Evolutionary conservation across 352 stramenopile genomes (phyloP).

Genomic region (Phytophthora vignae): DNA sequence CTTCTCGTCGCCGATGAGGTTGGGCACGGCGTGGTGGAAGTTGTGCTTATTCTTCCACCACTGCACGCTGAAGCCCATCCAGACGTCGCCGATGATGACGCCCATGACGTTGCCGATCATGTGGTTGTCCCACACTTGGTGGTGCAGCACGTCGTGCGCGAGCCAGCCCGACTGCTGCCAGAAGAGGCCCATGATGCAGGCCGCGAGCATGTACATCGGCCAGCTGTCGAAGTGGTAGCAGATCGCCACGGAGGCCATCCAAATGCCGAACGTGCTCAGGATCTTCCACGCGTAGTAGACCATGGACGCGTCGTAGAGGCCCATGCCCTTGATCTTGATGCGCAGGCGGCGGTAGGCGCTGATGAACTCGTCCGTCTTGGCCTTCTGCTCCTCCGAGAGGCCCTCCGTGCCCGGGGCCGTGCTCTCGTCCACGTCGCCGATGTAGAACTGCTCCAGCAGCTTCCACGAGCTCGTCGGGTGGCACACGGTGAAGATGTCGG

Average conservation of each 20-base stretch:
- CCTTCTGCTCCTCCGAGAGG: conserved; percentile 57
- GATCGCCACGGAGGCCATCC: conserved; percentile 84
- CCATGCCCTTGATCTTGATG: conserved; percentile 94
- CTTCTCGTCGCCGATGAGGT: conserved; percentile 93
- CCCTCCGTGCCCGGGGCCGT: conserved; percentile 38
- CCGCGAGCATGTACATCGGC: conserved; percentile 92
- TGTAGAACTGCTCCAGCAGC: conserved; percentile 97
- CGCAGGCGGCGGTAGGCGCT: conserved; percentile 96
- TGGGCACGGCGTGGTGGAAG: conserved; percentile 98
- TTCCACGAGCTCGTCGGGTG: conserved; percentile 95
- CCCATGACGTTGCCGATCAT: conserved; percentile 93
- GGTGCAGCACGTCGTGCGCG: conserved; percentile 97
- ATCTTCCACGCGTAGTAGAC: conserved; percentile 97
- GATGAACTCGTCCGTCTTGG: conserved; percentile 94
- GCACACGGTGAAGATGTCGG: conserved; percentile 98
- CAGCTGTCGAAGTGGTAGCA: conserved; percentile 85
- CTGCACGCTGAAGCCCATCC: conserved; percentile 97
- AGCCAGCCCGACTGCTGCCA: conserved; percentile 99
- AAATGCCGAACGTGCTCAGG: conserved; percentile 93
- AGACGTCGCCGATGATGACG: conserved; percentile 96
- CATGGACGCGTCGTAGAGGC: conserved; percentile 93
- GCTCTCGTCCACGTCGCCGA: conserved; percentile 94
- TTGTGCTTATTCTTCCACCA: conserved; percentile 99
- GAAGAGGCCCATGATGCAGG: conserved; percentile 95
- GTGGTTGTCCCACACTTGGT: conserved; percentile 97